phyloP scores from a whole-genome alignment of 1,139 yeast genomes.

The Magnusiomyces ingens region DNA sequence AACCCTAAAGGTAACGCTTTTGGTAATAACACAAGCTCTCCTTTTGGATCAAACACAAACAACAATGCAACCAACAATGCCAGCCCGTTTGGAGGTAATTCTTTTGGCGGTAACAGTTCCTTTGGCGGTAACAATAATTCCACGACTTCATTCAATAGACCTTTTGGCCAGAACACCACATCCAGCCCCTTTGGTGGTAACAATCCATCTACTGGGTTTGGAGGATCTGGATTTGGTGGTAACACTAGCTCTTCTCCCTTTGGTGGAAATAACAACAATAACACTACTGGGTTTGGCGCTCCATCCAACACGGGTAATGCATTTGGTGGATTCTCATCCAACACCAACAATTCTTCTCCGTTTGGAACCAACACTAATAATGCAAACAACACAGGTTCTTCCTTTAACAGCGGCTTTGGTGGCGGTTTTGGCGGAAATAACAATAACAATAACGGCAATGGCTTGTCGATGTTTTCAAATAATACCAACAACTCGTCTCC shows the following conservation, averaged over 20 bases:
- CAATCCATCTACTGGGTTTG: slow-evolving; percentile 2
- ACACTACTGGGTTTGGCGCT: slow-evolving; percentile 3
- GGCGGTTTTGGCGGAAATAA: slow-evolving; percentile 14
- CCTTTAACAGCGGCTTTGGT: neutral
- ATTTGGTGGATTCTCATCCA: slow-evolving; percentile 15
- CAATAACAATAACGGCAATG: neutral
- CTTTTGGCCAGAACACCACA: slow-evolving; percentile 12
- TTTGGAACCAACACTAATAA: slow-evolving; percentile 20
- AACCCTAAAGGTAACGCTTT: slow-evolving; percentile 21
- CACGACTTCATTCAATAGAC: slow-evolving; percentile 24
- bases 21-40: slow-evolving; percentile 9
- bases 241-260: neutral
- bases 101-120: slow-evolving; percentile 3
- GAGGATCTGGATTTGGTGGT: slow-evolving; percentile 2
- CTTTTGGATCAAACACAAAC: slow-evolving; percentile 6
- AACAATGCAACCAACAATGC: slow-evolving; percentile 7
- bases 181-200: slow-evolving; percentile 8
- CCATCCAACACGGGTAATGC: neutral
- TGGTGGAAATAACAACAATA: slow-evolving; percentile 7
- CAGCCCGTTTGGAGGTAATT: slow-evolving; percentile 8
- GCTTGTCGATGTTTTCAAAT: neutral
- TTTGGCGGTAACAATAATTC: slow-evolving; percentile 2
- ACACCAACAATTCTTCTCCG: slow-evolving; percentile 14
- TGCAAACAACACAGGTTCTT: slow-evolving; percentile 3
- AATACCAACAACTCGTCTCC: slow-evolving; percentile 14